Conservation (phyloP, 345 rosid genomes). For the Eucalyptus caleyi region DNA sequence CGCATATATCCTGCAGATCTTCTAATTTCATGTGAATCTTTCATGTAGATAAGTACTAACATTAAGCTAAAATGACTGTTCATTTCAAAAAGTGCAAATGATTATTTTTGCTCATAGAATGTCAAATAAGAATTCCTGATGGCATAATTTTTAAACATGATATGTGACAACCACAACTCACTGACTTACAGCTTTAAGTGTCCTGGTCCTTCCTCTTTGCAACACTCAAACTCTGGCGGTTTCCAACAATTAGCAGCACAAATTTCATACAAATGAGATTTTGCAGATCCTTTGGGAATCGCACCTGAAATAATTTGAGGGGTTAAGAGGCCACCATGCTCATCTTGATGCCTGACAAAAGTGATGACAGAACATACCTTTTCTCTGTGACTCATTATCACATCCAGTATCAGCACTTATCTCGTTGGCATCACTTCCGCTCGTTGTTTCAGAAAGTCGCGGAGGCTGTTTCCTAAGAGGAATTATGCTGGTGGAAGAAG, state of each 20-base stretch:
- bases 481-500: background rate
- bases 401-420: background rate
- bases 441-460: background rate
- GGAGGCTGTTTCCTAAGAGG: background rate
- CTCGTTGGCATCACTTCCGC: background rate
- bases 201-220: slow-evolving; percentile 61
- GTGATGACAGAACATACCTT: background rate
- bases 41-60: background rate
- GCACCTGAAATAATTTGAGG: slow-evolving; percentile 11
- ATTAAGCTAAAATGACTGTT: background rate
- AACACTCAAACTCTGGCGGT: slow-evolving; percentile 57
- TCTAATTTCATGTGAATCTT: background rate
- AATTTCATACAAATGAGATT: slow-evolving; percentile 45
- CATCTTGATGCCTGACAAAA: background rate
- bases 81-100: background rate
- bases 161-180: background rate
- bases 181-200: slow-evolving; percentile 62
- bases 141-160: background rate
- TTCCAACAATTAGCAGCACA: slow-evolving; percentile 69
- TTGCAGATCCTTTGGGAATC: slow-evolving; percentile 27
- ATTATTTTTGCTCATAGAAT: background rate
- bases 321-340: background rate
- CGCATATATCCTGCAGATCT: background rate
- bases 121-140: background rate
- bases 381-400: background rate